A percentile compares a stretch with the other conserved stretches of the same genome.
Evolutionary conservation across 2,329 filamentous ascomycete genomes (phyloP).

Genomic region (Metarhizium sp.): DNA sequence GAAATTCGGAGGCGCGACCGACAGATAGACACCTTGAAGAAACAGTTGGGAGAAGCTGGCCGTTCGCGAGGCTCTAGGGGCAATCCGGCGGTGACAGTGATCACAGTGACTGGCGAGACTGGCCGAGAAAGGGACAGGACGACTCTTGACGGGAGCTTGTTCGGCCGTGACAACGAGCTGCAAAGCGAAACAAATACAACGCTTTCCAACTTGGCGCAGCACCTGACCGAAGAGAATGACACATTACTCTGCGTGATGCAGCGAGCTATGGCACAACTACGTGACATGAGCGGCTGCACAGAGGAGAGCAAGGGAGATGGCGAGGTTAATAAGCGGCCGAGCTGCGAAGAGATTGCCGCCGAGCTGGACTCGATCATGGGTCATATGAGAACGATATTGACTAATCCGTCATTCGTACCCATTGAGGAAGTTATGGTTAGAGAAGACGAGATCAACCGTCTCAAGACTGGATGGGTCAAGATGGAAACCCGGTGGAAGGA

Average conservation of each 20-base stretch:
- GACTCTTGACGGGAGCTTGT: conserved; percentile 11
- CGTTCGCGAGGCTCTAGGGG: conserved; percentile 49
- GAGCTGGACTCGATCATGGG: conserved; percentile 72
- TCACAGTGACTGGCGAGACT: conserved; percentile 46
- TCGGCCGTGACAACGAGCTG: conserved; percentile 53
- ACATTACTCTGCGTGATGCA: conserved; percentile 62
- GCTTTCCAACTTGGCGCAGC: conserved; percentile 72
- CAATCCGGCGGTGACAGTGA: conserved; percentile 45
- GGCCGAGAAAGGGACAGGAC: conserved; percentile 35
- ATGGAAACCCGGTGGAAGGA: conserved; percentile 91
- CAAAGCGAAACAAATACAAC: conserved; percentile 87
- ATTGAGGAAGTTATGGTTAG: conserved; percentile 90
- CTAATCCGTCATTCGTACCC: conserved; percentile 92
- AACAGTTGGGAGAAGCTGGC: conserved; percentile 65
- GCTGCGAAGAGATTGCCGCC: conserved; percentile 55
- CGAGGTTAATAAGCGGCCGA: conserved; percentile 26
- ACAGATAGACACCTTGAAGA: conserved; percentile 82
- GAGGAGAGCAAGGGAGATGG: conserved; percentile 24
- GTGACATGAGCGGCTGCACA: conserved; percentile 54
- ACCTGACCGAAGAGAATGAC: conserved; percentile 88
- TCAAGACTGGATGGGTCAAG: conserved; percentile 82
- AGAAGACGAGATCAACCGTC: conserved; percentile 77
- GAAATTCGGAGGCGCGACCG: conserved; percentile 86
- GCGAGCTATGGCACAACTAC: conserved; percentile 61
- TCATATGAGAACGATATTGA: conserved; percentile 74